Base-by-base conservation (phyloP, 176 grass and related monocot species). In the Tuctoria greenei region DNA sequence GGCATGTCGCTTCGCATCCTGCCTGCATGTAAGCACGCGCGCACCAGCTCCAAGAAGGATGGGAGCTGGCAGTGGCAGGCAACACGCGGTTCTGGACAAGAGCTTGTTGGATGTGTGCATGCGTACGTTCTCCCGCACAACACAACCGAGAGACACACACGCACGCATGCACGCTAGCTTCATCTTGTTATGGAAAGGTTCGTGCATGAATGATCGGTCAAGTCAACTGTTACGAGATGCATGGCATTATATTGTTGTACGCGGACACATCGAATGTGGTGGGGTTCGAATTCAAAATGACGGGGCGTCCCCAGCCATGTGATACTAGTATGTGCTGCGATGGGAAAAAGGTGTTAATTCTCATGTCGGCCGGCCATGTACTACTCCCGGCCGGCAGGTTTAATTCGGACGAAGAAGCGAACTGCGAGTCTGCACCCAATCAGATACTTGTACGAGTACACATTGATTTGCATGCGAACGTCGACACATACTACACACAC, bases 251-350 rank as follows among this genome's bases (percentile, higher is more conserved):
- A 25, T 35, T 51, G 11, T 13, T 21, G 9, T 27, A 39, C 56
- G 39, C 24, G 67, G n/a, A 31, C 35, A 20, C 74, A 84, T 64
- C 74, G 66, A 82, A 64, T 50, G 58, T 46, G 66, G 15, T 60
- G 58, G 74, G 84, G 44, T 35, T 70, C 36, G 77, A 76, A 76
- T 76, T 86, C 77, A 86, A 75, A 76, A 86, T 25, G 44, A 50
- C 36, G 20, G 20, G 20, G 51, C 17, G 24, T 68, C 55, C 70
- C 83, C 43, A 18, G 43, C 43, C 43, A 18, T 39, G 25, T 34
- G 36, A 1, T 31, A 17, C 40, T 50, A n/a, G 40, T 40, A 50
- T 80, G 68, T 85, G 47, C 62, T 23, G 23, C 13, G 25, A 80
- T 79, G 55, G 65, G 58, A 31, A 63, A 63, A 82, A 74, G 77